These are phyloP conservation scores for Candida vaughaniae DNA, from an alignment of 805 yeast species.

Conservation along the genomic window DNA sequence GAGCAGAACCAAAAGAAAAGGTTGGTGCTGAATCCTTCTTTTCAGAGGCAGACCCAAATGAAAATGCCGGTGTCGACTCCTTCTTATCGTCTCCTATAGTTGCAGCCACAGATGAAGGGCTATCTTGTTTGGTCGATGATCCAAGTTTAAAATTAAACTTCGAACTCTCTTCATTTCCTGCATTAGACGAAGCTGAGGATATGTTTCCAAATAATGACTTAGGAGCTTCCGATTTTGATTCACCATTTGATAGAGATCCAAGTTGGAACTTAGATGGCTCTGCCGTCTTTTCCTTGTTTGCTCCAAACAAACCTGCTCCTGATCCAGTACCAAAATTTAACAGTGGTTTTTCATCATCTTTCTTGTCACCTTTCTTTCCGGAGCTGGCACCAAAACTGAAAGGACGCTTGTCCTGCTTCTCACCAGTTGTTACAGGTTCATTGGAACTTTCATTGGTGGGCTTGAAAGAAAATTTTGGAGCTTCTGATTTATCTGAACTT, in stretches of 20 bases:
- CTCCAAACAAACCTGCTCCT: slow-evolving; percentile 2
- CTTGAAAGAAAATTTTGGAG: slow-evolving; percentile 8
- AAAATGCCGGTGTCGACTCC: slow-evolving; percentile 3
- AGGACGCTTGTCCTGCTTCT: slow-evolving; percentile 2
- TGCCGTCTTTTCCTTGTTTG: background rate
- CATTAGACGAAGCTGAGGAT: background rate
- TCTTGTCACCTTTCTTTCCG: background rate
- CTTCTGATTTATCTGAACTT: slow-evolving; percentile 7
- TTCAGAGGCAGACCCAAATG: slow-evolving; percentile 5
- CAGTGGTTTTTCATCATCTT: background rate
- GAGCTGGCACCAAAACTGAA: slow-evolving; percentile 20
- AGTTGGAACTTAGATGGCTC: background rate
- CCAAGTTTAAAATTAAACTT: background rate
- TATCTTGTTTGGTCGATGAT: too few relatives aligned
- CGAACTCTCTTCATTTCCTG: background rate
- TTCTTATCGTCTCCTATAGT: background rate
- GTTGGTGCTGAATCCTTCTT: slow-evolving; percentile 6
- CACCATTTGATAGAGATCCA: background rate
- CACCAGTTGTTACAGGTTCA: background rate
- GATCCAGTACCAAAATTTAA: slow-evolving; percentile 10
- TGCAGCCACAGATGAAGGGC: slow-evolving; percentile 2
- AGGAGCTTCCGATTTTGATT: slow-evolving; percentile 8
- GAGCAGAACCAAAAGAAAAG: slow-evolving; percentile 9
- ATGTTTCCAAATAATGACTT: too few relatives aligned
- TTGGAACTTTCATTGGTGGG: too few relatives aligned